phyloP scores from a whole-genome alignment of 2,329 filamentous ascomycete species.

The Cladosporium colombiae region DNA sequence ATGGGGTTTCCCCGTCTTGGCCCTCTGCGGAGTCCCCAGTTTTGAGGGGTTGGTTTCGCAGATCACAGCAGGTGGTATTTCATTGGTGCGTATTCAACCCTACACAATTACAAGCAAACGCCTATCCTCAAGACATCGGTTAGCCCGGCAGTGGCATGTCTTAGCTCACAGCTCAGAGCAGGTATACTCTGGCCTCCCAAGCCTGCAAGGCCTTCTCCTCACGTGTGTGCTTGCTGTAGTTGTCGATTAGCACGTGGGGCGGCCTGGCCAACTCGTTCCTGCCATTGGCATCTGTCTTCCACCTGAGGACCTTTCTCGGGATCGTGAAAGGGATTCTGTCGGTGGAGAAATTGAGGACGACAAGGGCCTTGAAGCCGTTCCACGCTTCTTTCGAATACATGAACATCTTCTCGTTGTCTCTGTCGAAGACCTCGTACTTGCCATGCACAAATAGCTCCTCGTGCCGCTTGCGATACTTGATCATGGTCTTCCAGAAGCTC shows the following conservation, averaged over 20 bases:
- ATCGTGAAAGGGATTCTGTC: conserved; percentile 23
- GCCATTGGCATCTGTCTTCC: conserved; percentile 6
- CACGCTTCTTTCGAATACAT: conserved; percentile 43
- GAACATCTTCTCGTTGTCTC: conserved; percentile 56
- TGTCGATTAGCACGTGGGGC: conserved; percentile 24
- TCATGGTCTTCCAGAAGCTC: conserved; percentile 60
- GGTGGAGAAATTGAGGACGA: conserved; percentile 44
- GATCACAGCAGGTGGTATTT: not conserved
- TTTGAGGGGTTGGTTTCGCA: conserved; percentile 14
- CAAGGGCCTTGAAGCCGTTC: conserved; percentile 35
- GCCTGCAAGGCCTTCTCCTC: conserved; percentile 34
- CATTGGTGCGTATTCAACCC: conserved; percentile 18
- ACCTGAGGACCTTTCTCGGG: conserved; percentile 11
- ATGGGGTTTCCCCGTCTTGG: conserved; percentile 18
- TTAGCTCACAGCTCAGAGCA: conserved; percentile 26
- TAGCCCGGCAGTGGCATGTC: conserved; percentile 15
- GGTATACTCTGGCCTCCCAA: conserved; percentile 42
- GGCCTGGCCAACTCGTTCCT: conserved; percentile 21
- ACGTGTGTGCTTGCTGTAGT: conserved; percentile 49
- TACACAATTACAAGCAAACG: conserved; percentile 19
- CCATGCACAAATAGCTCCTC: conserved; percentile 69
- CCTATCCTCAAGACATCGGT: conserved; percentile 16
- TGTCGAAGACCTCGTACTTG: conserved; percentile 58
- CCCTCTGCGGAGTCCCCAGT: conserved; percentile 11
- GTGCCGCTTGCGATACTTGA: conserved; percentile 58